These are phyloP conservation scores for Quercus mongolica DNA, from an alignment of 306 rosid genomes.

Conservation along the genomic window DNA sequence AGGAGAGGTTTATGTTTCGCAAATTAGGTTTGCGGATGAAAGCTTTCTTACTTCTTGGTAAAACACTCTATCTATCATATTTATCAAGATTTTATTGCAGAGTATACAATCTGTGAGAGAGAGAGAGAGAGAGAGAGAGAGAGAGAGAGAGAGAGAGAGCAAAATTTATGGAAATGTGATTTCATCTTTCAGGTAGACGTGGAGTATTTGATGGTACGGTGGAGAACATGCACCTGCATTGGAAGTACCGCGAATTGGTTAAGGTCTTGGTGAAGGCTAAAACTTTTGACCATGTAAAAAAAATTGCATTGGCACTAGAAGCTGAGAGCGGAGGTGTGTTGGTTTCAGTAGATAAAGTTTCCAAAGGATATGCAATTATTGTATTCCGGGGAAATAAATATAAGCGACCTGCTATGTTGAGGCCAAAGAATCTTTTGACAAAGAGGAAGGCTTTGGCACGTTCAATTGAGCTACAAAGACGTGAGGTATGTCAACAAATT, in stretches of 20 bases:
- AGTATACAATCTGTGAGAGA: not conserved
- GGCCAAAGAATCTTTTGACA: conserved; percentile 96
- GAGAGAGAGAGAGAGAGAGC: not conserved
- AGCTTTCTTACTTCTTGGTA: conserved; percentile 97
- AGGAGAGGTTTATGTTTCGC: conserved; percentile 99
- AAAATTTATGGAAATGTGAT: conserved; percentile 29
- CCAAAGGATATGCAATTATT: conserved; percentile 73
- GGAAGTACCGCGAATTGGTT: conserved; percentile 93
- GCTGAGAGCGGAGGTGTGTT: conserved; percentile 96
- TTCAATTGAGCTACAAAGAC: conserved; percentile 93
- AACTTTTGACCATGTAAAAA: conserved; percentile 77
- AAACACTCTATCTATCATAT: conserved; percentile 13
- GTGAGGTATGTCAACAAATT: conserved; percentile 52
- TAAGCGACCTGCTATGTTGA: conserved; percentile 68
- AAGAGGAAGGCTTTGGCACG: conserved; percentile 96
- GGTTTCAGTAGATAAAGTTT: conserved; percentile 87
- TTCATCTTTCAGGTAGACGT: conserved; percentile 73
- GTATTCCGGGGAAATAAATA: conserved; percentile 85
- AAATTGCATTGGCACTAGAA: conserved; percentile 85
- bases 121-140: no score
- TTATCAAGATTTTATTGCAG: not conserved
- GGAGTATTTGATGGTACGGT: conserved; percentile 96
- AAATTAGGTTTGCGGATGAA: conserved; percentile 95
- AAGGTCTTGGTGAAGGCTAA: conserved; percentile 79
- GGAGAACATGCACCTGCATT: conserved; percentile 99